A percentile compares a stretch with the other conserved stretches of the same genome.
Evolutionary conservation across 78 protist species (phyloP).

Genomic region (Dictyostelium intermedium): DNA sequence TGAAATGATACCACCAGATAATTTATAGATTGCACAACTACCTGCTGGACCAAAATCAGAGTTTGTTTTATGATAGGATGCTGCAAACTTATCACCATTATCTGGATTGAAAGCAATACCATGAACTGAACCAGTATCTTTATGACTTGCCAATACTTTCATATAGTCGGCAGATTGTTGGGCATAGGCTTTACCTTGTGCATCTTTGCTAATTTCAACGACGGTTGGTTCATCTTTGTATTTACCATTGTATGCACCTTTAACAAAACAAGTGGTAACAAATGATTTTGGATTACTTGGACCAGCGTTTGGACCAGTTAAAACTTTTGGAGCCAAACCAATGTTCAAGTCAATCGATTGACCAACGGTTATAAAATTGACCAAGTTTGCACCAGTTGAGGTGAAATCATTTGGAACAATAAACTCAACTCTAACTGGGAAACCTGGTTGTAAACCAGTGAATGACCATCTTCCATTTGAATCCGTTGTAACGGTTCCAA

Average conservation of each 20-base stretch:
- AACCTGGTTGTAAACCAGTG: background rate
- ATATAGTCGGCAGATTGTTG: background rate
- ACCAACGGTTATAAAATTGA: background rate
- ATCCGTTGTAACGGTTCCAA: background rate
- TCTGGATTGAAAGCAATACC: constrained; percentile 44
- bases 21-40: constrained; percentile 39
- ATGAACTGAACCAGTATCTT: constrained; percentile 37
- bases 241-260: constrained; percentile 33
- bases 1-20: background rate
- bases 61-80: constrained; percentile 21
- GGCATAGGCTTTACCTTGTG: constrained; percentile 28
- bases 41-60: constrained; percentile 61
- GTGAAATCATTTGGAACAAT: background rate
- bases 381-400: constrained; percentile 13
- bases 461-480: constrained; percentile 9
- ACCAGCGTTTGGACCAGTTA: background rate
- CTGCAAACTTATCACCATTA: background rate
- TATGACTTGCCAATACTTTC: constrained; percentile 28
- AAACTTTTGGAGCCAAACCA: background rate
- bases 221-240: constrained; percentile 5
- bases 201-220: background rate
- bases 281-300: constrained; percentile 10
- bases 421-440: background rate
- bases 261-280: constrained; percentile 27
- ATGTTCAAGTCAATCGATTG: background rate